Conservation (phyloP, 2,329 filamentous ascomycete genomes). For the Fusarium transvaalense region DNA sequence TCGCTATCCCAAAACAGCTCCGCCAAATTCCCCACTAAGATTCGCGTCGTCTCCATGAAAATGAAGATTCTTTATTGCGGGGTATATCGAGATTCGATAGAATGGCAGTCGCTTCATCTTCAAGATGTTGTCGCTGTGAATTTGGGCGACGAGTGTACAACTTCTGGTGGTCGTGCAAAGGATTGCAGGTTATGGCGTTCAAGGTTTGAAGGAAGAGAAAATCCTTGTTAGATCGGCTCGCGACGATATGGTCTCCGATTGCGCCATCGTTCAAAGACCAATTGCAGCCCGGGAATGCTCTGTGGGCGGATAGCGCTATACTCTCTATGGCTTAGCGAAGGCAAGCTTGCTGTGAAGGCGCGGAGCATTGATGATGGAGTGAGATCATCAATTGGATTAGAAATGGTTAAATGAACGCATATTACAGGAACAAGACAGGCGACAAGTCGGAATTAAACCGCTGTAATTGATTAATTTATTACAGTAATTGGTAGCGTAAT, state of each 20-base stretch:
- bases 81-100: background rate
- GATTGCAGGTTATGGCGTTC: slow-evolving; percentile 5
- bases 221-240: slow-evolving; percentile 30
- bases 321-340: slow-evolving; percentile 23
- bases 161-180: background rate
- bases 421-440: background rate
- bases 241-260: slow-evolving; percentile 44
- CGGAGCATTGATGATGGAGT: slow-evolving; percentile 14
- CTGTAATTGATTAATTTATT: slow-evolving; percentile 1
- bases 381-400: slow-evolving; percentile 32
- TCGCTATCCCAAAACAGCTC: slow-evolving; percentile 34
- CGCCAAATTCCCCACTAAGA: slow-evolving; percentile 33
- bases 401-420: slow-evolving; percentile 21
- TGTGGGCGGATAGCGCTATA: slow-evolving; percentile 29
- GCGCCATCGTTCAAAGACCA: slow-evolving; percentile 39
- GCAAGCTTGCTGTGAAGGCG: slow-evolving; percentile 12
- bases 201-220: slow-evolving; percentile 8
- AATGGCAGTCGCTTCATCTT: background rate
- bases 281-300: background rate
- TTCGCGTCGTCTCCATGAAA: slow-evolving; percentile 28
- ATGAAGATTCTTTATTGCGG: background rate
- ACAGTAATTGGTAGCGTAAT: background rate
- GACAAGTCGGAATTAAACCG: background rate
- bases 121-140: background rate
- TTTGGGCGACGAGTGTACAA: background rate